Conservation (phyloP, 1,139 yeast species). For the Pichia cactophila region DNA sequence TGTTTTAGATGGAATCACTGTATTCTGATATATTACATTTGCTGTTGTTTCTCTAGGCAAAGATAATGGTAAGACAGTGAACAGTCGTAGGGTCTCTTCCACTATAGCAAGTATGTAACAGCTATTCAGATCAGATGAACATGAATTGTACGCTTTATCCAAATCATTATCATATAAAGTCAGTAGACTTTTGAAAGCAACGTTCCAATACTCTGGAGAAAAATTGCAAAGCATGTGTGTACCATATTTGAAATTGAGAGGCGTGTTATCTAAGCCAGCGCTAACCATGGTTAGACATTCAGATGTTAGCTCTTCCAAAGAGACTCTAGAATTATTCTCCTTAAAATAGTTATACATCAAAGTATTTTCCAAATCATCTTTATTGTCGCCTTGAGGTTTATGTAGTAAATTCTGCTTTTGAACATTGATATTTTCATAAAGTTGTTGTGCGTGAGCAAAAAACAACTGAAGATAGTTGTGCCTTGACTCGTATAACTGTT, state of each 20-base stretch:
- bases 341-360: slow-evolving; percentile 23
- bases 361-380: slow-evolving; percentile 16
- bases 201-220: slow-evolving; percentile 37
- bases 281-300: slow-evolving; percentile 70
- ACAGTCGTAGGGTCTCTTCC: slow-evolving; percentile 54
- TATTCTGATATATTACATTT: slow-evolving; percentile 34
- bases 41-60: slow-evolving; percentile 56
- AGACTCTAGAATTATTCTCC: slow-evolving; percentile 11
- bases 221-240: slow-evolving; percentile 52
- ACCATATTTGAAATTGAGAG: slow-evolving; percentile 53
- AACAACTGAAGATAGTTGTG: slow-evolving; percentile 48
- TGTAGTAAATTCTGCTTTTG: too few relatives aligned
- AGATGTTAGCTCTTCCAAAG: slow-evolving; percentile 43
- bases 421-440: slow-evolving; percentile 15
- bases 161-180: slow-evolving; percentile 28
- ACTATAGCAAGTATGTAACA: slow-evolving; percentile 50
- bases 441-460: slow-evolving; percentile 18
- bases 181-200: slow-evolving; percentile 34
- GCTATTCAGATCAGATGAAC: slow-evolving; percentile 29
- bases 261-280: slow-evolving; percentile 72
- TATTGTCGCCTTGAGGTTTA: background rate
- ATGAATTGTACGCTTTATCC: slow-evolving; percentile 39
- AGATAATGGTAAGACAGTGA: slow-evolving; percentile 60
- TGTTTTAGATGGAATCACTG: slow-evolving; percentile 48
- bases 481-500: slow-evolving; percentile 38